phyloP scores from a whole-genome alignment of 2,329 filamentous ascomycete genomes.

The Aspergillus flavus region DNA sequence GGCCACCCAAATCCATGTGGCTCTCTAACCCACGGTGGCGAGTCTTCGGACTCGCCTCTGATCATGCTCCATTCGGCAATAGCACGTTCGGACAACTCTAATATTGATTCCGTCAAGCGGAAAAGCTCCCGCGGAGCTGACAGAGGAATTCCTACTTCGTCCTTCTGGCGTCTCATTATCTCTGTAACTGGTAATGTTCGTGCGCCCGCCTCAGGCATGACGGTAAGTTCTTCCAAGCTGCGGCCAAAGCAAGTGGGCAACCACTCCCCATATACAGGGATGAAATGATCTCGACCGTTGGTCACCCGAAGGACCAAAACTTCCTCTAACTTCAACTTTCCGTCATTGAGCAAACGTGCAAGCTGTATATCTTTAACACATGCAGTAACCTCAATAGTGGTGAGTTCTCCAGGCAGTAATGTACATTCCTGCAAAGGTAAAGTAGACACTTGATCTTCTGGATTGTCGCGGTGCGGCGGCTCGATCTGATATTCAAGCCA shows the following conservation, averaged over 20 bases:
- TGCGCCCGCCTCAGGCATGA: constrained; percentile 76
- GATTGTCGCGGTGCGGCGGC: constrained; percentile 46
- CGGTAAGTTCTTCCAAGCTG: constrained; percentile 84
- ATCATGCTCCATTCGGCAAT: constrained; percentile 67
- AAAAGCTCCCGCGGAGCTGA: constrained; percentile 89
- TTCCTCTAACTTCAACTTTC: constrained; percentile 70
- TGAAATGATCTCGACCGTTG: constrained; percentile 86
- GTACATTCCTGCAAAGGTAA: constrained; percentile 56
- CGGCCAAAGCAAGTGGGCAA: constrained; percentile 79
- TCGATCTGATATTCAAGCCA: constrained; percentile 76
- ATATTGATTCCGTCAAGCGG: constrained; percentile 79
- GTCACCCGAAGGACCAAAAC: constrained; percentile 83
- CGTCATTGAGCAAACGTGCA: constrained; percentile 72
- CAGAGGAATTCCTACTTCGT: constrained; percentile 55
- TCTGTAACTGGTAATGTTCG: constrained; percentile 60
- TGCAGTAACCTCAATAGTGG: constrained; percentile 68
- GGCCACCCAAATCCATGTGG: constrained; percentile 57
- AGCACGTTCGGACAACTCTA: constrained; percentile 60
- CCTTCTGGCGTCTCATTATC: constrained; percentile 36
- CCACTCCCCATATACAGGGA: constrained; percentile 79
- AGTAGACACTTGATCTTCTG: constrained; percentile 30
- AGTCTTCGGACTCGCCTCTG: constrained; percentile 39
- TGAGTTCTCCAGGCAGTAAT: constrained; percentile 82
- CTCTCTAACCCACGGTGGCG: constrained; percentile 55
- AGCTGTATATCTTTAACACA: constrained; percentile 66